Conservation (phyloP, 495 filamentous ascomycete genomes). For the Tirmania nivea region DNA sequence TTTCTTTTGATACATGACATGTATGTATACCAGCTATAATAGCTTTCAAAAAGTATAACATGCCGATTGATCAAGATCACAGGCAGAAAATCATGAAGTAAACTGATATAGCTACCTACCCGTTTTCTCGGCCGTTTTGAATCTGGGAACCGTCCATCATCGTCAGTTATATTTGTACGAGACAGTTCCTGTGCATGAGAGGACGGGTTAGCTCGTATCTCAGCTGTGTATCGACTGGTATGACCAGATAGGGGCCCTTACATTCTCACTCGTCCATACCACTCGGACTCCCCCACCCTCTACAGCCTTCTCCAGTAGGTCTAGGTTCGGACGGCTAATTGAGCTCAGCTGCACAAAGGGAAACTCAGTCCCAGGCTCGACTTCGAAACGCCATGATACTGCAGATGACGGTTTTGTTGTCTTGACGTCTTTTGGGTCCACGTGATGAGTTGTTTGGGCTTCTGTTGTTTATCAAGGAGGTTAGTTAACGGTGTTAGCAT, state of each 20-base stretch:
- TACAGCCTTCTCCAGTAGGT: not conserved
- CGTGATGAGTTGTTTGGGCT: not conserved
- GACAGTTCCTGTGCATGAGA: not conserved
- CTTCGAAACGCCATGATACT: not conserved
- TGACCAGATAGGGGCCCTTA: not conserved
- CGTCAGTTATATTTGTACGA: not conserved
- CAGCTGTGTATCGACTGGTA: not conserved
- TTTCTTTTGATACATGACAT: too few relatives aligned
- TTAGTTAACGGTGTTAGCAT: too few relatives aligned
- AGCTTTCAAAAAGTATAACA: too few relatives aligned
- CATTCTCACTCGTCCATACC: not conserved
- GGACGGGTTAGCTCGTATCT: not conserved
- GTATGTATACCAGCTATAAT: too few relatives aligned
- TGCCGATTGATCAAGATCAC: too few relatives aligned
- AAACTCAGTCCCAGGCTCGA: not conserved
- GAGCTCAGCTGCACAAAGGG: not conserved
- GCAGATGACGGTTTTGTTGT: not conserved
- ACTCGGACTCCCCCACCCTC: not conserved
- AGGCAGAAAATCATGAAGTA: too few relatives aligned
- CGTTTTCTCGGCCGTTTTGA: not conserved
- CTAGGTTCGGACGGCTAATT: not conserved
- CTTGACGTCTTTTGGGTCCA: not conserved
- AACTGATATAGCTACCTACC: not conserved
- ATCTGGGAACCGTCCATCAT: not conserved
- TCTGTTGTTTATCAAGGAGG: not conserved